Evolutionary conservation across 306 rosid genomes (phyloP), one percentile per base, ranked within the genome.

Genomic region (Rubus parviflorus): DNA sequence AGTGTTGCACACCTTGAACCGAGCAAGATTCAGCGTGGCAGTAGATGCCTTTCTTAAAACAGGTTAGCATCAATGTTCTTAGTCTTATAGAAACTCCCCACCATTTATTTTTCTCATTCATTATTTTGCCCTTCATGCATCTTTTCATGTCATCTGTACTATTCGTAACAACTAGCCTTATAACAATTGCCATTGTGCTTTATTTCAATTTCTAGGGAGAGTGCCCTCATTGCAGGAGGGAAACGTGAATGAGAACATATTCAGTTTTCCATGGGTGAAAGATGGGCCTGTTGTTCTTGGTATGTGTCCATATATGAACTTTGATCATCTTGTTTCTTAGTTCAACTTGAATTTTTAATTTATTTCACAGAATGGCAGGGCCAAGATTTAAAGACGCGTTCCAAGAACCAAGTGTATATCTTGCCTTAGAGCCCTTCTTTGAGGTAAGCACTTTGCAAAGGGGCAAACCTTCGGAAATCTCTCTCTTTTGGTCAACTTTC

Each of bases 331-430:
- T 81, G 57, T 60, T 60, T 60, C 41, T 10, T 25, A 75, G 46
- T 41, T 70, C 15, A 20, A 71, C 49, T 78, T 65, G 0, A 22
- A 43, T 45, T 68, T 22, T n/a, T 35, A 2, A 12, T 20, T 38
- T 57, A 13, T 40, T 41, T 42, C 10, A 68, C 58, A 45, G 63
- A 61, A 63, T 75, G 77, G 25, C 87, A 94, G 99, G 99, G 77
- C 86, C 97, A 62, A 91, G 98, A 85, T 79, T 92, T 81, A 95
- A 91, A 86, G 99, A 95, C 69, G 98, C 98, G 75, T 95, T 95
- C 81, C 99, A 92, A 76, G 98, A 95, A 74, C 94, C 99, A n/a
- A 86, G 87, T 81, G 81, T 85, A 53, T 95, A 89, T 87, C 83
- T 95, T 87, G 86, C 98, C 41, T 35, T 92, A 77, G 89, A 92